Conservation (phyloP, 2,329 filamentous ascomycete species). For the Chaetomium sp. region DNA sequence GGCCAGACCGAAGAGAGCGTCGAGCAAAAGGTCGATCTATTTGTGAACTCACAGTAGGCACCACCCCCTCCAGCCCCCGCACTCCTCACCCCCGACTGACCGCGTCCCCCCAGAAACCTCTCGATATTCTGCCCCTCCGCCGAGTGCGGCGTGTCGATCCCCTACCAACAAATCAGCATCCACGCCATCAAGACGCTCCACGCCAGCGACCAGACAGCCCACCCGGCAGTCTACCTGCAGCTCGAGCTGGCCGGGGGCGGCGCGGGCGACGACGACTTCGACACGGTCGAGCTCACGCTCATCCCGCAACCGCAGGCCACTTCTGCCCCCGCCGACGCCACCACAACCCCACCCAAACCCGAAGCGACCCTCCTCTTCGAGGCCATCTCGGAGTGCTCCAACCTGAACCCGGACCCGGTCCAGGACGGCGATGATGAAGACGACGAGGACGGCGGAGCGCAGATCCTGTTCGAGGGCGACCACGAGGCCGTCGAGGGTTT, state of each 20-base stretch:
- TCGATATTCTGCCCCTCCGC: constrained; percentile 64
- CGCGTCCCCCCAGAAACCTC: constrained; percentile 49
- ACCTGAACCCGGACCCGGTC: constrained; percentile 73
- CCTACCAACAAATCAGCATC: constrained; percentile 73
- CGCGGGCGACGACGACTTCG: constrained; percentile 63
- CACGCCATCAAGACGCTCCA: constrained; percentile 69
- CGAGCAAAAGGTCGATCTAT: constrained; percentile 57
- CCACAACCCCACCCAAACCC: constrained; percentile 33
- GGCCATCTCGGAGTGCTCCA: constrained; percentile 73
- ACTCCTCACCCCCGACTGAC: constrained; percentile 34
- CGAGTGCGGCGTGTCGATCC: constrained; percentile 65
- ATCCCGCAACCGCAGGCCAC: constrained; percentile 48
- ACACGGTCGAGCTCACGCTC: constrained; percentile 68
- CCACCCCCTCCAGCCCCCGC: not conserved
- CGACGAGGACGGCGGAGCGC: constrained; percentile 44
- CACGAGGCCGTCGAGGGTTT: constrained; percentile 59
- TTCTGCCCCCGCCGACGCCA: constrained; percentile 17
- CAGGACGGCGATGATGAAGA: constrained; percentile 59
- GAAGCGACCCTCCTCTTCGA: constrained; percentile 59
- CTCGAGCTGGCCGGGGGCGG: constrained; percentile 63
- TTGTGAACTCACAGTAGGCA: constrained; percentile 60
- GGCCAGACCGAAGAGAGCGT: constrained; percentile 44
- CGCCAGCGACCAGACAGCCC: constrained; percentile 40
- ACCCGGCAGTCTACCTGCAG: constrained; percentile 66
- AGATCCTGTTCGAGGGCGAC: constrained; percentile 58